phyloP scores from a whole-genome alignment of 495 filamentous ascomycete genomes.

The Penicillium pulvis region DNA sequence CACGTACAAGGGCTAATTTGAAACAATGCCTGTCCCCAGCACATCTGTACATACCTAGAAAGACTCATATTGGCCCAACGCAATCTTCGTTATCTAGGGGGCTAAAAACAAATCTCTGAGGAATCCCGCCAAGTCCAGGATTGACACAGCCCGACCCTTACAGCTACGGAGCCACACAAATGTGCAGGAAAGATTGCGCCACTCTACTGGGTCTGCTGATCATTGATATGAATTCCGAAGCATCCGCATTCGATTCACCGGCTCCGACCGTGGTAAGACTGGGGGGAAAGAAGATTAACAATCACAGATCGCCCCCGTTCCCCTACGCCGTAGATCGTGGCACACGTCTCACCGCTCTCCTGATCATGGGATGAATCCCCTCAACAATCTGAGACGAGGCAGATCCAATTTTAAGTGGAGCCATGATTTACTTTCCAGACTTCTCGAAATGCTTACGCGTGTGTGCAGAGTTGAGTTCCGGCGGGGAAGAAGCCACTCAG shows the following conservation, averaged over 20 bases:
- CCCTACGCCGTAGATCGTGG: slow-evolving; percentile 5
- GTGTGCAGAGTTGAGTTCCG: neutral
- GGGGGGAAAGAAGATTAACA: neutral
- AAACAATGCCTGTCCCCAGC: too few relatives aligned
- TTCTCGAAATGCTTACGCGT: slow-evolving; percentile 11
- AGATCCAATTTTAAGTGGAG: slow-evolving; percentile 9
- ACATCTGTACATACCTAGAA: neutral
- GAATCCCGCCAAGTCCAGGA: slow-evolving; percentile 11
- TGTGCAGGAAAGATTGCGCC: slow-evolving; percentile 5
- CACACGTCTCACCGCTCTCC: slow-evolving; percentile 11
- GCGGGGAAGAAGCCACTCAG: slow-evolving; percentile 1
- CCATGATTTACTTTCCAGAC: slow-evolving; percentile 9
- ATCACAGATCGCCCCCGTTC: neutral
- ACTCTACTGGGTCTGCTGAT: slow-evolving; percentile 8
- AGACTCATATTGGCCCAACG: neutral
- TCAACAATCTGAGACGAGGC: slow-evolving; percentile 12
- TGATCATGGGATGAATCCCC: neutral
- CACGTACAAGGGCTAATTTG: too few relatives aligned
- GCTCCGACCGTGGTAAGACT: slow-evolving; percentile 1
- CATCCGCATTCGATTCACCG: slow-evolving; percentile 7
- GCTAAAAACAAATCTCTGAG: slow-evolving; percentile 4
- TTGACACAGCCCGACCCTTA: slow-evolving; percentile 16
- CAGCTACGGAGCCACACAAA: neutral
- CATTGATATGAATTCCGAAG: slow-evolving; percentile 7
- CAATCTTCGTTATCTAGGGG: slow-evolving; percentile 5